phyloP scores from a whole-genome alignment of 2,329 filamentous ascomycete genomes.

The Xylariomycetidae sp. region DNA sequence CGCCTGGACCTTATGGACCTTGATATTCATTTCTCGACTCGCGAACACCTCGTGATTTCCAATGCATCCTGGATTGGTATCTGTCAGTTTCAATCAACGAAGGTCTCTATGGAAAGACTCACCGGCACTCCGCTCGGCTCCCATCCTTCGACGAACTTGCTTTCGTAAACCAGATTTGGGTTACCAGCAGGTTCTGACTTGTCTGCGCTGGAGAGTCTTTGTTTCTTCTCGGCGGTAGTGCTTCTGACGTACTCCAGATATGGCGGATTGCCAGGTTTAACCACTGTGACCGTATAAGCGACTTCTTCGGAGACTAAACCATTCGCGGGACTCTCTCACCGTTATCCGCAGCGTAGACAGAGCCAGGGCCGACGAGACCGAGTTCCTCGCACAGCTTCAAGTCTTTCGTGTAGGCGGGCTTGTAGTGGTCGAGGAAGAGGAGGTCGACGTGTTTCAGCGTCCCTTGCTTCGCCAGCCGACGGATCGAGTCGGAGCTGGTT shows the following conservation, averaged over 20 bases:
- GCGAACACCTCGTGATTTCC: constrained; percentile 59
- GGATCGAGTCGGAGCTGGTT: constrained; percentile 60
- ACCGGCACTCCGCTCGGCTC: constrained; percentile 64
- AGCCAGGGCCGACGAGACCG: constrained; percentile 57
- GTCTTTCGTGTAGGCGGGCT: constrained; percentile 69
- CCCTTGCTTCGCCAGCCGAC: constrained; percentile 51
- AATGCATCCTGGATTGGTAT: constrained; percentile 65
- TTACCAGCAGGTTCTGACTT: constrained; percentile 42
- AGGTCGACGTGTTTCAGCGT: constrained; percentile 59
- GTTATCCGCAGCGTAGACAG: constrained; percentile 64
- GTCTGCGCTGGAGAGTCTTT: constrained; percentile 29
- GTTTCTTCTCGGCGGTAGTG: constrained; percentile 57
- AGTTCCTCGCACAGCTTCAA: constrained; percentile 73
- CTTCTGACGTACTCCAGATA: constrained; percentile 68
- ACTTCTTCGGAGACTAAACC: no score
- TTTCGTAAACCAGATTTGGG: constrained; percentile 63
- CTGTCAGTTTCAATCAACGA: not conserved
- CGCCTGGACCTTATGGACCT: no score
- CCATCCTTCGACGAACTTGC: constrained; percentile 57
- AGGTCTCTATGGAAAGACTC: constrained; percentile 24
- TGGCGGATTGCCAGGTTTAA: constrained; percentile 66
- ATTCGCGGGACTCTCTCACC: no score
- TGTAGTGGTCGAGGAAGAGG: constrained; percentile 78
- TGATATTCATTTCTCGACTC: constrained; percentile 25
- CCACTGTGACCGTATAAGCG: no score